Conservation (phyloP, 2,329 filamentous ascomycete species). For the Nothophaeocryptopus gaeumannii region DNA sequence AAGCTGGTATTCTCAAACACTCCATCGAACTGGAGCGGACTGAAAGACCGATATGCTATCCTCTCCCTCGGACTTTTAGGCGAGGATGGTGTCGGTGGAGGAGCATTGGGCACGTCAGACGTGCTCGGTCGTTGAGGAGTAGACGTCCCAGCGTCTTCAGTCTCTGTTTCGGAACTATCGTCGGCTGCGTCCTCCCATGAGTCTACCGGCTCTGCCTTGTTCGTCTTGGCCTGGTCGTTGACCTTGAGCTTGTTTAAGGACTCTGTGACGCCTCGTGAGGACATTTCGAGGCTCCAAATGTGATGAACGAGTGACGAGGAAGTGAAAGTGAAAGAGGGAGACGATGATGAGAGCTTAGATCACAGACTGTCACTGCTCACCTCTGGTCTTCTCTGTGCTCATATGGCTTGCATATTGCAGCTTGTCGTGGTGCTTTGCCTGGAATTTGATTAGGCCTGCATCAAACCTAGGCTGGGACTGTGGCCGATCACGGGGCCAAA, state of each 20-base stretch:
- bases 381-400: no score
- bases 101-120: constrained; percentile 47
- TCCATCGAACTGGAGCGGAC: constrained; percentile 25
- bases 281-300: constrained; percentile 5
- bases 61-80: constrained; percentile 38
- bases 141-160: constrained; percentile 30
- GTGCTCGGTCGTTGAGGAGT: constrained; percentile 26
- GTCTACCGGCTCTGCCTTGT: constrained; percentile 48
- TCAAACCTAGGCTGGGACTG: no score
- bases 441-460: no score
- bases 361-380: no score
- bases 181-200: constrained; percentile 74
- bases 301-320: no score
- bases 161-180: constrained; percentile 36
- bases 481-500: no score
- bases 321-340: no score
- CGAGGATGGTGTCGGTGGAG: constrained; percentile 66
- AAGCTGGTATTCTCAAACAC: neutral
- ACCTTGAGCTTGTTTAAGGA: constrained; percentile 35
- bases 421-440: no score
- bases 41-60: constrained; percentile 25
- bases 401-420: no score
- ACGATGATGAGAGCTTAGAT: no score
- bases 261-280: constrained; percentile 21
- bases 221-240: constrained; percentile 30